A percentile compares a stretch with the other conserved stretches of the same genome.
phyloP scores from a whole-genome alignment of 805 yeast genomes.

The Pichia nanzhaoensis region DNA sequence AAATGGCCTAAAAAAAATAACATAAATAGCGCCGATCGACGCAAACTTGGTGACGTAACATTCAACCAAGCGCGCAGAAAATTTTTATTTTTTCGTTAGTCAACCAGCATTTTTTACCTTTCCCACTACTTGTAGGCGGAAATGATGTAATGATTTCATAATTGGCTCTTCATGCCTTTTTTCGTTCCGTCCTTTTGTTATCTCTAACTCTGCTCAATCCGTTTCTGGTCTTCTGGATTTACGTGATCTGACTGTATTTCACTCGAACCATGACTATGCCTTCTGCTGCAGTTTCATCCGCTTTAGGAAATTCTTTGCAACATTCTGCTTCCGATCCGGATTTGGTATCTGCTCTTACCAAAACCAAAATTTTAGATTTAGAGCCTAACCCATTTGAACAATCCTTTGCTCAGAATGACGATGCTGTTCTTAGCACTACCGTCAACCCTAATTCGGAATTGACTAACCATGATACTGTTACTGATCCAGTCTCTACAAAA shows the following conservation, averaged over 20 bases:
- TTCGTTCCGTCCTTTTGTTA: too few relatives aligned
- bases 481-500: background rate
- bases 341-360: constrained; percentile 1
- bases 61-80: too few relatives aligned
- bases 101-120: too few relatives aligned
- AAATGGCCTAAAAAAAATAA: too few relatives aligned
- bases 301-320: background rate
- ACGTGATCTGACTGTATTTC: background rate
- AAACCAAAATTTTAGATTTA: constrained; percentile 30
- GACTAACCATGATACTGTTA: background rate
- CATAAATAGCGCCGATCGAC: too few relatives aligned
- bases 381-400: constrained; percentile 96
- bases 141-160: too few relatives aligned
- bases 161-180: too few relatives aligned
- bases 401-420: constrained; percentile 52
- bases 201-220: too few relatives aligned
- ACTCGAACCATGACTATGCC: background rate
- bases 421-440: background rate
- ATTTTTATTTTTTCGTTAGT: too few relatives aligned
- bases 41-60: too few relatives aligned
- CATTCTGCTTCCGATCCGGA: constrained; percentile 7
- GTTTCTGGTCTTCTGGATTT: too few relatives aligned
- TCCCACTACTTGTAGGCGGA: too few relatives aligned
- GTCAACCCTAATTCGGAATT: background rate
- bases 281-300: background rate